phyloP scores from a whole-genome alignment of 257 asterid species.

The Petrea volubilis region DNA sequence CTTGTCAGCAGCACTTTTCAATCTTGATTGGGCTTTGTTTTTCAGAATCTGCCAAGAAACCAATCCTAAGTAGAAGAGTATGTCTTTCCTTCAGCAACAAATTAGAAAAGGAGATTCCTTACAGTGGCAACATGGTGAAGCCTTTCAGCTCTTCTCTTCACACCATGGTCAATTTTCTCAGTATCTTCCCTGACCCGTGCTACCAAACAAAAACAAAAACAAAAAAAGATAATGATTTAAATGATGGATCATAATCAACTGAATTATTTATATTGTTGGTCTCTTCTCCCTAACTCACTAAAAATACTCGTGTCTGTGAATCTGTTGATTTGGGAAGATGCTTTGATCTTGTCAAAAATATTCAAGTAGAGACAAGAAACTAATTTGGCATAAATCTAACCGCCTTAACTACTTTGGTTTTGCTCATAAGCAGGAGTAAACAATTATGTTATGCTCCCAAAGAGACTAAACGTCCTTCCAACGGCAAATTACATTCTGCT shows the following conservation, averaged over 20 bases:
- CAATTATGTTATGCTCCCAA: not conserved
- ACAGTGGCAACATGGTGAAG: conserved; percentile 83
- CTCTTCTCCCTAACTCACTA: conserved; percentile 3
- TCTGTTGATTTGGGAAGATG: not conserved
- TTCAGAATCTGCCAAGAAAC: conserved; percentile 60
- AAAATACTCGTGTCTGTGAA: not conserved
- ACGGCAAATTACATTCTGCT: not conserved
- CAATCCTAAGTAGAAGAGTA: not conserved
- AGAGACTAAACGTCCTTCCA: not conserved
- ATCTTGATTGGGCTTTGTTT: conserved; percentile 67
- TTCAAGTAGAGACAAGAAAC: not conserved
- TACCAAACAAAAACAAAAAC: conserved; percentile 31
- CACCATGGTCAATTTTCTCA: conserved; percentile 72
- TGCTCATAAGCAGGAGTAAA: not conserved
- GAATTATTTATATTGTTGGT: not conserved
- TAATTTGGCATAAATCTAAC: not conserved
- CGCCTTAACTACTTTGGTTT: not conserved
- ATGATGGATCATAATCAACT: conserved; percentile 10
- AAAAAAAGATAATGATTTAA: conserved; percentile 11
- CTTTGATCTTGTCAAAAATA: not conserved
- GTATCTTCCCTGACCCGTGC: conserved; percentile 96
- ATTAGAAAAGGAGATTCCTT: conserved; percentile 32
- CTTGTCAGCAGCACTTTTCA: conserved; percentile 83
- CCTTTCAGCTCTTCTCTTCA: conserved; percentile 86
- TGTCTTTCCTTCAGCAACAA: not conserved